Percentiles rank a stretch among this genome's conserved stretches.
phyloP scores from a whole-genome alignment of 1,139 yeast genomes.

The Yamadazyma friedrichii region DNA sequence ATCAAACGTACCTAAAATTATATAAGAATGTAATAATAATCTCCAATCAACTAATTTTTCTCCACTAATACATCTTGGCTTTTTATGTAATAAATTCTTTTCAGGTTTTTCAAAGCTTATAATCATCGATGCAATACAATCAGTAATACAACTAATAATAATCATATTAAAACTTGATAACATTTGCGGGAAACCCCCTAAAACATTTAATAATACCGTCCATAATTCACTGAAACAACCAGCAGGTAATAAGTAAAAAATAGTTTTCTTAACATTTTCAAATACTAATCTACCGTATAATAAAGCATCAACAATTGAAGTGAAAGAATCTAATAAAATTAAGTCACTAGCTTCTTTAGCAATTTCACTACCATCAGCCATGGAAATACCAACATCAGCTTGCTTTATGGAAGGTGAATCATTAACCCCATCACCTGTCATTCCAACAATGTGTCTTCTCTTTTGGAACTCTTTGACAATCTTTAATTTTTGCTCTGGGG shows the following conservation, averaged over 20 bases:
- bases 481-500: conserved; percentile 52
- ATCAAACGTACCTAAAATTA: conserved; percentile 43
- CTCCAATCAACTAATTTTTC: conserved; percentile 45
- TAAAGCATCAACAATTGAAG: conserved; percentile 48
- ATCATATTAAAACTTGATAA: conserved; percentile 54
- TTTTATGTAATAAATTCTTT: conserved; percentile 38
- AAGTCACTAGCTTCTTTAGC: conserved; percentile 60
- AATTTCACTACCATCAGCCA: conserved; percentile 52
- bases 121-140: conserved; percentile 45
- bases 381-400: conserved; percentile 54
- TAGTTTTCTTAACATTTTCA: conserved; percentile 50
- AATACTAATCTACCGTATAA: conserved; percentile 50
- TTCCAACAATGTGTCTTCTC: conserved; percentile 44
- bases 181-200: conserved; percentile 52
- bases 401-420: conserved; percentile 53
- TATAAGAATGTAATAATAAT: conserved; percentile 44
- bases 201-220: conserved; percentile 49
- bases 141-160: conserved; percentile 49
- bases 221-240: conserved; percentile 54
- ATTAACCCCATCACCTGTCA: conserved; percentile 57
- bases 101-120: conserved; percentile 49
- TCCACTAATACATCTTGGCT: conserved; percentile 43
- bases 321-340: conserved; percentile 42
- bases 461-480: conserved; percentile 50
- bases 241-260: conserved; percentile 53